These are phyloP conservation scores for Penicillium sp. DNA, from an alignment of 2,329 filamentous ascomycete genomes.

Conservation along the genomic window DNA sequence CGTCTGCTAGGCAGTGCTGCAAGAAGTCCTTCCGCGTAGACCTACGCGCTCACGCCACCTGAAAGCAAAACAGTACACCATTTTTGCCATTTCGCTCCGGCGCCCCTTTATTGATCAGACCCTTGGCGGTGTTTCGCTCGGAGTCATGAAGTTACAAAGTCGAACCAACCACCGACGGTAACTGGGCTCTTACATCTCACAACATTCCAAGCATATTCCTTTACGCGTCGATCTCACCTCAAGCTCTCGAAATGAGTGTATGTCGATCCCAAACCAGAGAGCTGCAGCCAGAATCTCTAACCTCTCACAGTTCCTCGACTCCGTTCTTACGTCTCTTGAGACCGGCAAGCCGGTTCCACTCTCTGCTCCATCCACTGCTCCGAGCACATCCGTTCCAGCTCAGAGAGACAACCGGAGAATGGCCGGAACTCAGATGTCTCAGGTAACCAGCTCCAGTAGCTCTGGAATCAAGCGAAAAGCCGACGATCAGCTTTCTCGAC, in stretches of 20 bases:
- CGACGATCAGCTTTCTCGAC: slow-evolving; percentile 34
- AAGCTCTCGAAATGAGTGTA: slow-evolving; percentile 35
- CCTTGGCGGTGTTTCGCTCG: slow-evolving; percentile 23
- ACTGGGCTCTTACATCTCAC: slow-evolving; percentile 17
- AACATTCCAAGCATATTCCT: slow-evolving; percentile 2
- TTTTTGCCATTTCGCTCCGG: not conserved
- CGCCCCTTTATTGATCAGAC: slow-evolving; percentile 5
- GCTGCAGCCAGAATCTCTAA: slow-evolving; percentile 15
- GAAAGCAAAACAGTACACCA: not conserved
- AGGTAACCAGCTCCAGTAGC: slow-evolving; percentile 15
- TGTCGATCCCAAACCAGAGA: slow-evolving; percentile 4
- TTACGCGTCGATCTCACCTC: not conserved
- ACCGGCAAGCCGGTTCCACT: slow-evolving; percentile 34
- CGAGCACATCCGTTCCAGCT: slow-evolving; percentile 17
- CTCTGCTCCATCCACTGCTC: slow-evolving; percentile 21
- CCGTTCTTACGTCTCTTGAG: slow-evolving; percentile 47
- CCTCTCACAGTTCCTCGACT: slow-evolving; percentile 44
- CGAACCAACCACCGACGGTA: slow-evolving; percentile 37
- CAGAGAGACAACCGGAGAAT: slow-evolving; percentile 22
- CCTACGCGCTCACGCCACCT: not conserved
- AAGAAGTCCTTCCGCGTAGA: not conserved
- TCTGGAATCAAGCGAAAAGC: slow-evolving; percentile 39
- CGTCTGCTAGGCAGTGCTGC: not conserved
- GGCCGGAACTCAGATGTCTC: slow-evolving; percentile 11
- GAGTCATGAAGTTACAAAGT: slow-evolving; percentile 37